A percentile compares a stretch with the other conserved stretches of the same genome.
Evolutionary conservation across 768 basidiomycete species (phyloP).

Genomic region (Termitomyces sp.): DNA sequence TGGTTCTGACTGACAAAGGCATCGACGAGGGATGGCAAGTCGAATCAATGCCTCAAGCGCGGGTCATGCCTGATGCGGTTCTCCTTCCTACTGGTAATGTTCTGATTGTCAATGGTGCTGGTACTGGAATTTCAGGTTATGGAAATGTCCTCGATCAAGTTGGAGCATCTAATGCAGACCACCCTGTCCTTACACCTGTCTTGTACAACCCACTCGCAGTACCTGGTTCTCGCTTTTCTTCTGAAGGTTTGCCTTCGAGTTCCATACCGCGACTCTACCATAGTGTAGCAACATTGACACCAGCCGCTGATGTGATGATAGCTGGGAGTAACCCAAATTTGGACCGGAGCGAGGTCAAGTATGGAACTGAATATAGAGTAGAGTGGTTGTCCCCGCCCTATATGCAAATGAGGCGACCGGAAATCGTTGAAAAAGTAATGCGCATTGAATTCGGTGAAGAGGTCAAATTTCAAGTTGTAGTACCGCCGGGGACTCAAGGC

Average conservation of each 20-base stretch:
- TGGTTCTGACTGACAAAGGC: constrained; percentile 58
- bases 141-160: constrained; percentile 66
- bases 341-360: constrained; percentile 65
- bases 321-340: constrained; percentile 83
- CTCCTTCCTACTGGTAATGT: constrained; percentile 73
- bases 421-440: constrained; percentile 28
- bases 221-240: constrained; percentile 52
- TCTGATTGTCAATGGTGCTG: constrained; percentile 72
- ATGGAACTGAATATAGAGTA: constrained; percentile 84
- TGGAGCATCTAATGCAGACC: constrained; percentile 74
- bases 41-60: constrained; percentile 68
- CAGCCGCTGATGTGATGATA: constrained; percentile 66
- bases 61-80: constrained; percentile 78
- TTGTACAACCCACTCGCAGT: constrained; percentile 59
- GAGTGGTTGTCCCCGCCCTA: constrained; percentile 87
- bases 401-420: constrained; percentile 55
- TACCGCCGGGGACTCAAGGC: constrained; percentile 19
- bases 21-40: constrained; percentile 68
- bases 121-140: constrained; percentile 70
- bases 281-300: constrained; percentile 77
- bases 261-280: constrained; percentile 74
- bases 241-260: constrained; percentile 54
- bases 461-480: constrained; percentile 31
- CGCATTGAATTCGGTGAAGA: constrained; percentile 40
- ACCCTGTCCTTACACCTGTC: constrained; percentile 62